These are phyloP conservation scores for Rhodotorula paludigena DNA, from an alignment of 768 basidiomycete species.

Conservation along the genomic window DNA sequence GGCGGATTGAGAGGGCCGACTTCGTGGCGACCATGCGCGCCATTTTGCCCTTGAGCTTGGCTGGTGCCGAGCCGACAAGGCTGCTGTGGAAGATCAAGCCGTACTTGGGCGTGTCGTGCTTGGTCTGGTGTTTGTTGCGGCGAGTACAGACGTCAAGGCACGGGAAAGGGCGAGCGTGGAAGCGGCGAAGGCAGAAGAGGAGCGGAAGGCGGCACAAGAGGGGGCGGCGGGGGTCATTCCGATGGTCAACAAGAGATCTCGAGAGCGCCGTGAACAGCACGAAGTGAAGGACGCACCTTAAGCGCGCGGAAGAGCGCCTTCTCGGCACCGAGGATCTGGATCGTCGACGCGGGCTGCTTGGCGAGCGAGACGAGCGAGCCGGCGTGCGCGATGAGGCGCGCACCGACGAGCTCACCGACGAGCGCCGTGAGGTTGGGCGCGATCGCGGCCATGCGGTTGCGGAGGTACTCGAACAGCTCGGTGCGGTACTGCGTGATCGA, in stretches of 20 bases:
- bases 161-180: background rate
- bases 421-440: constrained; percentile 91
- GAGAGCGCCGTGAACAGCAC: background rate
- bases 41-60: constrained; percentile 99
- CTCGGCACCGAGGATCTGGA: constrained; percentile 54
- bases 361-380: constrained; percentile 52
- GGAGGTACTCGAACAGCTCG: constrained; percentile 91
- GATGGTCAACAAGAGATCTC: background rate
- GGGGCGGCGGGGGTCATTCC: too few relatives aligned
- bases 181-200: background rate
- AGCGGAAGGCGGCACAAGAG: background rate
- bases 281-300: constrained; percentile 37
- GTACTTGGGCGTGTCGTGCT: constrained; percentile 67
- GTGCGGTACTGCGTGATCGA: constrained; percentile 89
- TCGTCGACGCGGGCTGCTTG: constrained; percentile 53
- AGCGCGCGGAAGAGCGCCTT: constrained; percentile 54
- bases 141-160: background rate
- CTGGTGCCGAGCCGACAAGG: constrained; percentile 58
- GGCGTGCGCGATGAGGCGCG: constrained; percentile 62
- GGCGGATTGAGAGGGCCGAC: constrained; percentile 90
- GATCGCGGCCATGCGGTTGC: constrained; percentile 96
- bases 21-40: constrained; percentile 99
- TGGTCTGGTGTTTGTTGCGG: constrained; percentile 44
- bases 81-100: constrained; percentile 95
- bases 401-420: constrained; percentile 72